Evolutionary conservation across 2,329 filamentous ascomycete genomes (phyloP).

Genomic region (Polytolypa hystricis): DNA sequence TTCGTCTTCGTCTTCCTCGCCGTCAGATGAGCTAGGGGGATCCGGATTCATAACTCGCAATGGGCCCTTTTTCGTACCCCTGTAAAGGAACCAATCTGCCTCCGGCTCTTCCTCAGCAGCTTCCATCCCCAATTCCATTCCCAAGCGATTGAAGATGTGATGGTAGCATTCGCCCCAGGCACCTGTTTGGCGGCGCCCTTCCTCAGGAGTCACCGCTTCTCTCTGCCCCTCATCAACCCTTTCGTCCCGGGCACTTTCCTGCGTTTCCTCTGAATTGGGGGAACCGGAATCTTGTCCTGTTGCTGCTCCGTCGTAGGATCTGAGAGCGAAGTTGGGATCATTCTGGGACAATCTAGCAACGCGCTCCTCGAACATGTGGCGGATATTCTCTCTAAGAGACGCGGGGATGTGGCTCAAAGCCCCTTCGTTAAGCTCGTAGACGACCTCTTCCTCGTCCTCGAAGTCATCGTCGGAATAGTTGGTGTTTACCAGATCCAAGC

Average conservation of each 20-base stretch:
- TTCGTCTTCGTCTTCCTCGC: conserved; percentile 7
- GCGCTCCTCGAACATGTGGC: conserved; percentile 18
- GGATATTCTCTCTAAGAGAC: conserved; percentile 18
- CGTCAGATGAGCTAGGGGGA: neutral
- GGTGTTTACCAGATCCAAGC: neutral
- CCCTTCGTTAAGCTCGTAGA: conserved; percentile 18
- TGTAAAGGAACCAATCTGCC: conserved; percentile 2
- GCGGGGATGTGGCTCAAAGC: conserved; percentile 18
- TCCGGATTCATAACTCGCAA: conserved; percentile 9
- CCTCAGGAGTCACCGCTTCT: neutral
- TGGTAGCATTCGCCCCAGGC: too few relatives aligned
- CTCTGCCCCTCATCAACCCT: too few relatives aligned
- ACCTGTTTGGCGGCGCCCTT: too few relatives aligned
- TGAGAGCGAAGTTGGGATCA: conserved; percentile 10
- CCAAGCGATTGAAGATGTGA: too few relatives aligned
- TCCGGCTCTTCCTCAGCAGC: neutral
- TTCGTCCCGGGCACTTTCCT: too few relatives aligned
- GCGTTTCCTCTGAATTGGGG: too few relatives aligned
- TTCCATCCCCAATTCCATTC: too few relatives aligned
- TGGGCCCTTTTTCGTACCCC: conserved; percentile 1
- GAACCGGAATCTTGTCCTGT: neutral
- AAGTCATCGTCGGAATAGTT: neutral
- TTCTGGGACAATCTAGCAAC: conserved; percentile 10
- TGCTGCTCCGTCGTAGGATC: neutral
- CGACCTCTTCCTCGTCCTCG: conserved; percentile 19